Evolutionary conservation across 306 rosid genomes (phyloP), one percentile per base, ranked within the genome.

Genomic region (Comarum palustre): DNA sequence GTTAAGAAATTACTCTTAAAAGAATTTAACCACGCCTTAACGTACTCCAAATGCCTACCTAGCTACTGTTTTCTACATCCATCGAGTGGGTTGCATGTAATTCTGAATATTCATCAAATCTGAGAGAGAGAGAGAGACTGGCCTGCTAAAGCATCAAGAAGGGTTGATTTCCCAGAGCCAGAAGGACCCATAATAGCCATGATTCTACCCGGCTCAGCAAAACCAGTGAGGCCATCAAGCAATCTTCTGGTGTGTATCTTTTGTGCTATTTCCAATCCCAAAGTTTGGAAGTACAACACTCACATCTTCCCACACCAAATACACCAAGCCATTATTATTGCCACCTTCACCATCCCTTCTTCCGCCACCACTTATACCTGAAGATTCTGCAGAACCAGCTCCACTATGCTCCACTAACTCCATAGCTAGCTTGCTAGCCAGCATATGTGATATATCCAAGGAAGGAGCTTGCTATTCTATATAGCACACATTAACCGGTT

Each of bases 181-280:
- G 97, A 93, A 25, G 98, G 98, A 73, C 98, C 98, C 97, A 93
- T 90, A 25, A 93, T 86, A 24, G 94, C 98, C 96, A 90, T 86
- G 86, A 90, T 87, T 38, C 84, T 82, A 63, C 89, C 90, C 6
- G 96, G 98, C 66, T 93, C 91, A 75, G 94, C 98, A 89, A 59
- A 86, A 4, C 97, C 97, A 81, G 16, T 81, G 65, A 93, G 85
- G 22, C 93, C 90, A 66, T 86, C 83, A 58, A 93, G 92, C 86
- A 93, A 67, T 48, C 93, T 90, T 65, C 11, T 89, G 5, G 85
- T 82, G 77, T 85, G 88, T 67, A 58, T 87, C 96, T 75, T 77
- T 7, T 6, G 0, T 60, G 42, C n/a, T 32, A 61, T 27, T 25
- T 25, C 38, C 36, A 27, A 59, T 72, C 10, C 96, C 86, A 46